phyloP scores from a whole-genome alignment of 805 yeast species.

The Nakazawaea ernobii region DNA sequence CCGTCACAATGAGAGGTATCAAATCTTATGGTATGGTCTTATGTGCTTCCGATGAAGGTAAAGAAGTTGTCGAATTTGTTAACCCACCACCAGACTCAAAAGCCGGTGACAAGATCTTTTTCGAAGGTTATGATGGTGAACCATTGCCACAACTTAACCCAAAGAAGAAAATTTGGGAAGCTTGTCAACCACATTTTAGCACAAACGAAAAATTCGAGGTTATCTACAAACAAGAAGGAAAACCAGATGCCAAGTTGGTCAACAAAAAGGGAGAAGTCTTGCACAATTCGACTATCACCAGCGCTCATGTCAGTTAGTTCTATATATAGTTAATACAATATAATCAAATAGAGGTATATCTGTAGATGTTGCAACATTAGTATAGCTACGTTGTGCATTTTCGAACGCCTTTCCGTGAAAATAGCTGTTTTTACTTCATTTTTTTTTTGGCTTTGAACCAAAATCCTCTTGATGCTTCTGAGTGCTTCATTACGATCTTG shows the following conservation, averaged over 20 bases:
- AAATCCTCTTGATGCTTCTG: too few relatives aligned
- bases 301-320: slow-evolving; percentile 71
- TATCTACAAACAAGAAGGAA: slow-evolving; percentile 73
- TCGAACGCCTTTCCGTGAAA: too few relatives aligned
- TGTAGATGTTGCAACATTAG: too few relatives aligned
- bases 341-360: too few relatives aligned
- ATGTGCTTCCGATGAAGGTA: slow-evolving; percentile 74
- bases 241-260: slow-evolving; percentile 65
- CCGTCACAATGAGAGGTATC: slow-evolving; percentile 97
- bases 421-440: too few relatives aligned
- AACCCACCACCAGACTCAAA: slow-evolving; percentile 90
- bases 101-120: slow-evolving; percentile 95
- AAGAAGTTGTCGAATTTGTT: slow-evolving; percentile 76
- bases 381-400: too few relatives aligned
- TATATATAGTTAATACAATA: neutral
- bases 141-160: slow-evolving; percentile 95
- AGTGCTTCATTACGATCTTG: too few relatives aligned
- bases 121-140: slow-evolving; percentile 81
- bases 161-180: slow-evolving; percentile 97
- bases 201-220: slow-evolving; percentile 76
- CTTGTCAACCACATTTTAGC: slow-evolving; percentile 84
- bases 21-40: slow-evolving; percentile 95
- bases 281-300: slow-evolving; percentile 63
- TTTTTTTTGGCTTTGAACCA: too few relatives aligned
- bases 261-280: slow-evolving; percentile 76